A percentile compares a stretch with the other conserved stretches of the same genome.
These are phyloP conservation scores for Herpetospermum pedunculosum DNA, from an alignment of 306 rosid species.

Conservation along the genomic window DNA sequence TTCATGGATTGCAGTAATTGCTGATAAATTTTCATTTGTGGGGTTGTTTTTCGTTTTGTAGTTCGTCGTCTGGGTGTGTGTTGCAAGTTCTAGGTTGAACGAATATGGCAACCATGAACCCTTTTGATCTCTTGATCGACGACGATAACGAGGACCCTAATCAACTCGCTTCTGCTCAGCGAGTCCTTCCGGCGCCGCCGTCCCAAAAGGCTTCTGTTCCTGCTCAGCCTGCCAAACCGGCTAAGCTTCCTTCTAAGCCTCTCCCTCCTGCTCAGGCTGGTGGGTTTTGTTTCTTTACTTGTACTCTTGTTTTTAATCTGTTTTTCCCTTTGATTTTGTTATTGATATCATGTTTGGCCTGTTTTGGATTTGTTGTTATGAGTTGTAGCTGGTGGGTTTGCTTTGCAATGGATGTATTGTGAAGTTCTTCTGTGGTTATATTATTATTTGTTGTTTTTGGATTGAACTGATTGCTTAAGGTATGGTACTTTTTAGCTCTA, in stretches of 20 bases:
- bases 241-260: conserved; percentile 54
- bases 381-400: neutral
- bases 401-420: neutral
- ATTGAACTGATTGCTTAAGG: neutral
- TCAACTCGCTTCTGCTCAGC: conserved; percentile 33
- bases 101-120: conserved; percentile 47
- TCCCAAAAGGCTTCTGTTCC: conserved; percentile 26
- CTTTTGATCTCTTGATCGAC: conserved; percentile 47
- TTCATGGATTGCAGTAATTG: conserved; percentile 24
- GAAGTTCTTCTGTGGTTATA: neutral
- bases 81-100: conserved; percentile 15
- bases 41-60: conserved; percentile 19
- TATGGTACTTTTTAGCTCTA: neutral
- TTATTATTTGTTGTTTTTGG: neutral
- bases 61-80: conserved; percentile 15
- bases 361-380: neutral
- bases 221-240: conserved; percentile 34
- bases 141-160: conserved; percentile 47
- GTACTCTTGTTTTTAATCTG: neutral
- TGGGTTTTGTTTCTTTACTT: neutral
- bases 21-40: conserved; percentile 4
- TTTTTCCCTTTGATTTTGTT: neutral
- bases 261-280: conserved; percentile 54
- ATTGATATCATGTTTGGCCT: neutral
- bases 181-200: conserved; percentile 14